Conservation (phyloP, 73 alveolate genomes). For the Halteria grandinella region DNA sequence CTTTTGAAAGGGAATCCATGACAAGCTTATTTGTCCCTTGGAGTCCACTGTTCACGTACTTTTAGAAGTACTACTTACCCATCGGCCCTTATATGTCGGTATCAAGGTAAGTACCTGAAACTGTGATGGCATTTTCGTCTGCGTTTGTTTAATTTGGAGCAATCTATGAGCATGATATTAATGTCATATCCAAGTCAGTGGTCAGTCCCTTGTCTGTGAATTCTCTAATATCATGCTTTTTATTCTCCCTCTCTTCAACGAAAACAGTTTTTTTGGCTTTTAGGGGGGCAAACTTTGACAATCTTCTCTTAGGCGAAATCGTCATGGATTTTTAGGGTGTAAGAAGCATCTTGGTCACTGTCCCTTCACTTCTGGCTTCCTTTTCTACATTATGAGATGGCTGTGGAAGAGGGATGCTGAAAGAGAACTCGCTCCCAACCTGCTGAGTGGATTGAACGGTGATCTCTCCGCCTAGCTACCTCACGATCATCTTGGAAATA, state of each 20-base stretch:
- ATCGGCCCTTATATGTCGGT: neutral
- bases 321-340: neutral
- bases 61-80: neutral
- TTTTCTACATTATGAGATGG: neutral
- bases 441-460: conserved; percentile 1
- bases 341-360: no score
- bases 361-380: neutral
- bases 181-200: no score
- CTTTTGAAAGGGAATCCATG: neutral
- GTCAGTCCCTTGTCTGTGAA: no score
- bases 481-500: conserved; percentile 52
- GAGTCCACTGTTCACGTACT: neutral
- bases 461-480: conserved; percentile 31
- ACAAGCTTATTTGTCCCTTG: neutral
- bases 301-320: neutral
- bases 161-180: no score
- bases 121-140: no score
- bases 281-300: neutral
- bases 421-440: conserved; percentile 7
- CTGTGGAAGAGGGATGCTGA: conserved; percentile 1
- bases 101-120: neutral
- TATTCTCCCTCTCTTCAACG: no score
- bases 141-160: no score
- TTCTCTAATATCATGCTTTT: neutral
- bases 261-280: no score